Conservation (phyloP, 805 yeast species). For the Zygosaccharomyces lentus region DNA sequence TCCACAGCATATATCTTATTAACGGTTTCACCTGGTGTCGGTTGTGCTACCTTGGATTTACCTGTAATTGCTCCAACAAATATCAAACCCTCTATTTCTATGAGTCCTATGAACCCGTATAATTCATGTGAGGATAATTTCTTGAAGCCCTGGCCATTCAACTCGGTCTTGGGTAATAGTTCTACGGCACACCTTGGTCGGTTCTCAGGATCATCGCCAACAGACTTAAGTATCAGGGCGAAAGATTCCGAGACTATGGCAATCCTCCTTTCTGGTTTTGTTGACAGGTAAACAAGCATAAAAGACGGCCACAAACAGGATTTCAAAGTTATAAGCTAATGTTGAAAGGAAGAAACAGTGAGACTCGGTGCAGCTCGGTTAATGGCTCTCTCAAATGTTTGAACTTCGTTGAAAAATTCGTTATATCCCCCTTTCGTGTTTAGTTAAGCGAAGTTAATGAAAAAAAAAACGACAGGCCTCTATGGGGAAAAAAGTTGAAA, state of each 20-base stretch:
- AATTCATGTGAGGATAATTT: slow-evolving; percentile 44
- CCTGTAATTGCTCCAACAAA: slow-evolving; percentile 79
- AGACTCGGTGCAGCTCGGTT: not conserved
- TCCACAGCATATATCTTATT: slow-evolving; percentile 81
- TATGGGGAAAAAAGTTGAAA: not conserved
- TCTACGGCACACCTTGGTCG: slow-evolving; percentile 46
- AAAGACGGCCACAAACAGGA: not conserved
- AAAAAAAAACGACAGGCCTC: not conserved
- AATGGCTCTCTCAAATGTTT: not conserved
- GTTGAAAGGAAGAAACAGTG: not conserved
- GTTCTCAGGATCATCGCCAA: slow-evolving; percentile 26
- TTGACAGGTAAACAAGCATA: slow-evolving; percentile 28
- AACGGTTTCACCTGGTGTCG: slow-evolving; percentile 73
- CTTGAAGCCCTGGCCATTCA: slow-evolving; percentile 39
- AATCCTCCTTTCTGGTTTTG: slow-evolving; percentile 24
- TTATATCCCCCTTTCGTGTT: slow-evolving; percentile 3
- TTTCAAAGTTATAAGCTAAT: not conserved
- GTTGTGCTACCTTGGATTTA: slow-evolving; percentile 72
- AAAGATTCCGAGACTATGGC: slow-evolving; percentile 37
- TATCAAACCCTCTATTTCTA: slow-evolving; percentile 60
- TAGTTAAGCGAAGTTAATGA: not conserved
- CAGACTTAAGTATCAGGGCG: slow-evolving; percentile 44
- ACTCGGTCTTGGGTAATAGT: slow-evolving; percentile 39
- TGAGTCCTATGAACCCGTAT: slow-evolving; percentile 75
- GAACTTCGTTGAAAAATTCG: not conserved